A percentile compares a stretch with the other conserved stretches of the same genome.
These are phyloP conservation scores for Starmerella khaoyaiensis DNA, from an alignment of 805 yeast species.

Conservation along the genomic window DNA sequence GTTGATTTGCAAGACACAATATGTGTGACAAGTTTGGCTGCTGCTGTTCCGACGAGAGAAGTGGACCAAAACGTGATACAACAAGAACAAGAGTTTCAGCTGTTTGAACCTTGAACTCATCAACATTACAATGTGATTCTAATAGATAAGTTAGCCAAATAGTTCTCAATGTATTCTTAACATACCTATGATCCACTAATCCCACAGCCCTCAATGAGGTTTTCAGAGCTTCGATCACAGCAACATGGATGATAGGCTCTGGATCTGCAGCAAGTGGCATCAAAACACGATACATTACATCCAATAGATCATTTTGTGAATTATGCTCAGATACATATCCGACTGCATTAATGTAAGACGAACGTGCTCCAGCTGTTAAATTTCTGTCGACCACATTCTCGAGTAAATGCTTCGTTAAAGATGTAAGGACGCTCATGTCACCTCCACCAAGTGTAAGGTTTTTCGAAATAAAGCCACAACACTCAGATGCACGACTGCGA, in stretches of 20 bases:
- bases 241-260: slow-evolving; percentile 69
- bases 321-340: slow-evolving; percentile 35
- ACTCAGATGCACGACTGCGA: slow-evolving; percentile 39
- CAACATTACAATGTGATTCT: slow-evolving; percentile 41
- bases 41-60: slow-evolving; percentile 24
- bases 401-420: slow-evolving; percentile 41
- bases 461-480: slow-evolving; percentile 41
- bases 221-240: slow-evolving; percentile 50
- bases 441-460: slow-evolving; percentile 19
- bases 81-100: slow-evolving; percentile 36
- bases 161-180: slow-evolving; percentile 34
- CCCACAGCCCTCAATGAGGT: slow-evolving; percentile 45
- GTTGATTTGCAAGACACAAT: slow-evolving; percentile 28
- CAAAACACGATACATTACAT: slow-evolving; percentile 21
- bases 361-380: slow-evolving; percentile 48
- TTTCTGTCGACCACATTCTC: slow-evolving; percentile 47
- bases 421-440: slow-evolving; percentile 11
- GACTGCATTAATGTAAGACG: slow-evolving; percentile 38
- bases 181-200: slow-evolving; percentile 33
- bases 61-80: slow-evolving; percentile 39
- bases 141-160: slow-evolving; percentile 32
- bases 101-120: slow-evolving; percentile 34
- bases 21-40: slow-evolving; percentile 16
- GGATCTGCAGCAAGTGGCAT: slow-evolving; percentile 59
- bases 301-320: slow-evolving; percentile 8